These are phyloP conservation scores for Aspergillus homomorphus DNA, from an alignment of 495 filamentous ascomycete genomes.

Conservation along the genomic window DNA sequence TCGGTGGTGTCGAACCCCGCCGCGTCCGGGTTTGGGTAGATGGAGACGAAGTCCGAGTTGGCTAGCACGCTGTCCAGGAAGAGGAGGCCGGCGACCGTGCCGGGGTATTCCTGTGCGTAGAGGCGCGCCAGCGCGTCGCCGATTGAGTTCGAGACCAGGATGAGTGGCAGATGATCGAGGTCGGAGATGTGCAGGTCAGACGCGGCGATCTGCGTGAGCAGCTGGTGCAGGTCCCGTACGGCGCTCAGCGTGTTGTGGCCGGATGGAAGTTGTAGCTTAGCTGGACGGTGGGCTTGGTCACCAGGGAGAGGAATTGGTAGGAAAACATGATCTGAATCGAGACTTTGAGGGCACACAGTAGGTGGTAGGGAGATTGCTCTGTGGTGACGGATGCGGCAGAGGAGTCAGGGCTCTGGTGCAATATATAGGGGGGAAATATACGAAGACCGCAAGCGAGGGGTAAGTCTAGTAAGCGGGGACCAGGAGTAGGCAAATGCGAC, in stretches of 20 bases:
- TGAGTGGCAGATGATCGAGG: not conserved
- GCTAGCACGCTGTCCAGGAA: slow-evolving; percentile 58
- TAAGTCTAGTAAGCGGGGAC: no score
- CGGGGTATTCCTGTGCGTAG: slow-evolving; percentile 2
- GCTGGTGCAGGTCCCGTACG: not conserved
- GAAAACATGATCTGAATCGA: not conserved
- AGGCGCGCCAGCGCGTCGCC: not conserved
- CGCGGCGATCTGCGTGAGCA: slow-evolving; percentile 4
- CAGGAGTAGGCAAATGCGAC: no score
- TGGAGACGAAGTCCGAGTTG: slow-evolving; percentile 52
- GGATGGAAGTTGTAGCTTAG: slow-evolving; percentile 4
- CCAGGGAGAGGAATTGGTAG: not conserved
- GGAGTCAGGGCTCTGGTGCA: no score
- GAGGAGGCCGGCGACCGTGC: slow-evolving; percentile 1
- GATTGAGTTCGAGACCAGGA: slow-evolving; percentile 3
- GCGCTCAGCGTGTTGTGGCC: not conserved
- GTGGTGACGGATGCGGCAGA: no score
- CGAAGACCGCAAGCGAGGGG: no score
- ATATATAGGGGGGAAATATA: no score
- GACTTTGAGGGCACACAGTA: no score
- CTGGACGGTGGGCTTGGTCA: not conserved
- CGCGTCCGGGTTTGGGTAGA: slow-evolving; percentile 46
- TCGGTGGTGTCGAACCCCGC: slow-evolving; percentile 29
- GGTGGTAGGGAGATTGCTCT: no score
- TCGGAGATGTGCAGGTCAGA: not conserved